Base-by-base conservation (phyloP, 2,329 filamentous ascomycete species). In the Dothidotthia symphoricarpi region DNA sequence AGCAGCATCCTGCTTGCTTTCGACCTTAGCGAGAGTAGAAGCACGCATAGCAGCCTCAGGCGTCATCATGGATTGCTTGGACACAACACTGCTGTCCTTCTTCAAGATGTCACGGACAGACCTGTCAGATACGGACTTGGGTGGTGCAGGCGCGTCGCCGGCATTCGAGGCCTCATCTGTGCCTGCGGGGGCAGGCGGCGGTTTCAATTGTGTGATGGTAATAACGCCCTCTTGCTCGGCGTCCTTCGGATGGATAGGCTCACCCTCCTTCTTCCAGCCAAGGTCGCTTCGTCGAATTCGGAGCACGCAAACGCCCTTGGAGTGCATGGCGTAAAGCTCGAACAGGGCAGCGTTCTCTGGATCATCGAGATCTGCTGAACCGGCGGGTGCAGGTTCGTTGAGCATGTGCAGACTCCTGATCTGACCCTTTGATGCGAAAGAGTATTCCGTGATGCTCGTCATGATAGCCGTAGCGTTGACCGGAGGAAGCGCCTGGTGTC, bases 271-370 rank as follows among this genome's bases (percentile, higher is more conserved):
- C 53, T 84, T 85, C 90, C 90, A 97, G 19, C 94, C 93, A 32
- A 98, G 75, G 67, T 97, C 91, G 34, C 83, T 81, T 63, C 91
- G 88, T 65, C 86, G 91, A 64, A 98, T 82, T 48, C 82, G 83
- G 36, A 97, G 66, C 56, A 87, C 91, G 13, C 90, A 90, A n/a
- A 97, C 89, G 45, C 93, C 93, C 70, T 89, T 94, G 9, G 93
- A 96, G 67, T 98, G 91, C 85, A 96, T 95, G 22, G 88, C 86
- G 64, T 98, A 98, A 8, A 98, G 76, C 71, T 98, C 93, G 59
- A 98, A 97, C 11, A 96, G 71, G 0, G 84, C 82, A 12, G 81
- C 80, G 48, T 93, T 85, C 15, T 85, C 82, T 1, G 73, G 69
- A 14, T 69, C 66, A 16, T 74, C 74, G 26, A 80, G 78, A 43